A percentile compares a stretch with the other conserved stretches of the same genome.
Conservation (phyloP, 2,329 filamentous ascomycete genomes). For the Venturiaceae sp. region DNA sequence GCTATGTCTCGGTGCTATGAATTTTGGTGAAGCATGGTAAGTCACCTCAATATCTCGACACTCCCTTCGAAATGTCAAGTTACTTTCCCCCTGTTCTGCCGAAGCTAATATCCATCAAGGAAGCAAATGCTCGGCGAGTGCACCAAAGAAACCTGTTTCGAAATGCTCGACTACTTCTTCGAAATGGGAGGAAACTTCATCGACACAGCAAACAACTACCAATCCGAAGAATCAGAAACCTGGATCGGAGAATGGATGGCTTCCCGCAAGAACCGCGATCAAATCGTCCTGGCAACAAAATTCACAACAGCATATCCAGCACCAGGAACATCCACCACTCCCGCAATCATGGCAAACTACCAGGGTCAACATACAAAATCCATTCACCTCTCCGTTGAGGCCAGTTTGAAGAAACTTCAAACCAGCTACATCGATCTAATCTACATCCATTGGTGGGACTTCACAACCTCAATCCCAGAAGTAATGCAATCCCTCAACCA, state of each 20-base stretch:
- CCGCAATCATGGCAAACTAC: constrained; percentile 29
- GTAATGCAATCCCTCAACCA: constrained; percentile 28
- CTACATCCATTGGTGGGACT: constrained; percentile 22
- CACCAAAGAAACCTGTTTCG: constrained; percentile 34
- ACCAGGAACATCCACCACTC: constrained; percentile 15
- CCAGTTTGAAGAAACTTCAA: constrained; percentile 30
- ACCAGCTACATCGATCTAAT: constrained; percentile 28
- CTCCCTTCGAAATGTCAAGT: background rate
- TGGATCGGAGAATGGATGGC: constrained; percentile 44
- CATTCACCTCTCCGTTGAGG: constrained; percentile 26
- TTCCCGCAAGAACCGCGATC: constrained; percentile 31
- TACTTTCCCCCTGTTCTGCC: background rate
- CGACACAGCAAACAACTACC: constrained; percentile 37
- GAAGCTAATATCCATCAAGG: constrained; percentile 5
- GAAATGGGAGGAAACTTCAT: constrained; percentile 40
- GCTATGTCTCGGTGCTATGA: constrained; percentile 45
- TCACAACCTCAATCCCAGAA: constrained; percentile 24
- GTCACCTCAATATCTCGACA: background rate
- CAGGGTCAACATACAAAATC: constrained; percentile 30
- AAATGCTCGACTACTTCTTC: constrained; percentile 38
- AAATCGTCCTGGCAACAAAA: constrained; percentile 47
- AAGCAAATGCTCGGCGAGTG: constrained; percentile 29
- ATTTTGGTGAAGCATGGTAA: constrained; percentile 42
- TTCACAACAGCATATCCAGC: constrained; percentile 31
- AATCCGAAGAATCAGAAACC: constrained; percentile 36